A percentile compares a stretch with the other conserved stretches of the same genome.
Conservation (phyloP, 345 rosid genomes). For the Populus nigra region DNA sequence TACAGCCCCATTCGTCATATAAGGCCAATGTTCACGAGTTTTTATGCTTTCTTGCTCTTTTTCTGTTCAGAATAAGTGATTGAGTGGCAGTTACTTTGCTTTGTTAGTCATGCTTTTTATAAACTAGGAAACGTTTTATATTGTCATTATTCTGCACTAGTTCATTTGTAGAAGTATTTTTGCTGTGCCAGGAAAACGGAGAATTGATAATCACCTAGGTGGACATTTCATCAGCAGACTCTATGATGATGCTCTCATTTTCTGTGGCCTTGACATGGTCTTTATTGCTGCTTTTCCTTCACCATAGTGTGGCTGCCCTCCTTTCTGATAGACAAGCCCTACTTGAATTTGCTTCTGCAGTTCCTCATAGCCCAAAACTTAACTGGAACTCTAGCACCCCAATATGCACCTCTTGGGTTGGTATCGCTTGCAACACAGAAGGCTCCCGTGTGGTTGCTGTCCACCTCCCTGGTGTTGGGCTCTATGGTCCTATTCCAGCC, state of each 20-base stretch:
- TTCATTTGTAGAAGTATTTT: neutral
- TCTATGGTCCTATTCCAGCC: conserved; percentile 71
- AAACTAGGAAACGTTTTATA: no score
- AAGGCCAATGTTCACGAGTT: neutral
- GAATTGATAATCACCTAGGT: conserved; percentile 3
- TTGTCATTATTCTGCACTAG: no score
- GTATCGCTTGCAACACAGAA: conserved; percentile 59
- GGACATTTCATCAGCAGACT: conserved; percentile 5
- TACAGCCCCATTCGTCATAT: neutral
- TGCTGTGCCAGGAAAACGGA: conserved; percentile 10
- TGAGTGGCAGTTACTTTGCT: neutral
- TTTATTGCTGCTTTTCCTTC: conserved; percentile 29
- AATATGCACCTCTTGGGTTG: conserved; percentile 70
- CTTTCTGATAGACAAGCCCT: conserved; percentile 69
- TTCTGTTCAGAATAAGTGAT: neutral
- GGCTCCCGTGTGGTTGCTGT: conserved; percentile 57
- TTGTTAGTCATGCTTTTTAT: neutral
- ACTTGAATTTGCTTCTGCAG: conserved; percentile 58
- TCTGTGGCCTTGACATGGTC: conserved; percentile 36
- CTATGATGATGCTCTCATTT: conserved; percentile 40
- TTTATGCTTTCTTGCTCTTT: neutral
- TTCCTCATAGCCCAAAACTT: conserved; percentile 74
- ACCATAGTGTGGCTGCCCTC: conserved; percentile 44
- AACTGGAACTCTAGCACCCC: conserved; percentile 63
- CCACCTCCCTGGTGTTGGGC: conserved; percentile 79